Evolutionary conservation across 2,329 filamentous ascomycete species (phyloP), one percentile per base, ranked within the genome.

Genomic region (Drechslerella dactyloides): DNA sequence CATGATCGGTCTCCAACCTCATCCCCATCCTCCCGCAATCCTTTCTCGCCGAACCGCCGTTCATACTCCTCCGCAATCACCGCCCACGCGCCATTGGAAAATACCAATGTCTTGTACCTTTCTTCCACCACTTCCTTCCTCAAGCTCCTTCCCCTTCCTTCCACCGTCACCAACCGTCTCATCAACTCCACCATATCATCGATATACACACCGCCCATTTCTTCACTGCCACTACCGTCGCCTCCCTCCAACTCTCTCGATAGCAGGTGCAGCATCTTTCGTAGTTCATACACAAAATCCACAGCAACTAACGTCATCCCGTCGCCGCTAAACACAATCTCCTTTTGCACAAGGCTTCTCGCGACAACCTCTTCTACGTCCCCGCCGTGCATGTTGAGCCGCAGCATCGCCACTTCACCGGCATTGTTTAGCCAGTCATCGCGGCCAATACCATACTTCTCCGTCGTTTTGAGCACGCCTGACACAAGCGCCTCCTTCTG

Each of bases 281-380:
- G 88, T 80, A 89, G 85, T 46, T 84, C 86, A 79, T 88, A 89
- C 51, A 88, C 78, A 55, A 85, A 82, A 78, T 89, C 87, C 10
- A 88, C 81, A 0, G 85, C 82, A 13, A 88, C 77, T 6, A 89
- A 79, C 0, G 83, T 86, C 10, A 89, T 81, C 17, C 85, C 85
- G 24, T 85, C 83, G 1, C 84, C 83, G 1, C 83, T 83, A 80
- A 87, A 89, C 59, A 89, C 81, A 23, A 85, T 78, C 66, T 87
- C 84, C 76, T 87, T 86, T 75, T 89, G 87, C 44, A 79, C 76
- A 24, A 87, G 80, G 27, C 85, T 88, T 64, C 83, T 82, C 60
- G 82, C 81, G 53, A 88, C 81, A 15, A 89, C 80, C 56, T 84
- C 82, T 44, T 80, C 74, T 6, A 74, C 51, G 35, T 74, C 65